Conservation (phyloP, 305 asterid genomes). For the Solanum hybrid region DNA sequence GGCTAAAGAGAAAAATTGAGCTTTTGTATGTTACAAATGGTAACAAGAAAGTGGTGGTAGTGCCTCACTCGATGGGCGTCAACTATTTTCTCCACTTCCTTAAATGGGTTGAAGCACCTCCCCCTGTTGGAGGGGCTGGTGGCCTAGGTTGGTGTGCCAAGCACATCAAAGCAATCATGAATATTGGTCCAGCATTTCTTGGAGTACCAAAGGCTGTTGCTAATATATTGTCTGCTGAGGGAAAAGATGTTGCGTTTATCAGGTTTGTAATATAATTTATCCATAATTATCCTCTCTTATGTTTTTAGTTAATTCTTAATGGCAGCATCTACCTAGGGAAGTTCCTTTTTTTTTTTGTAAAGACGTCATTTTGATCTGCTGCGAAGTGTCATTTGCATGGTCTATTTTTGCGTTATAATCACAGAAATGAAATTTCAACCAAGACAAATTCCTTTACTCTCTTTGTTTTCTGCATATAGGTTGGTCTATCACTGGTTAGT, state of each 20-base stretch:
- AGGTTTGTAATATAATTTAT: conserved; percentile 32
- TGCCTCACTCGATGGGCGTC: conserved; percentile 95
- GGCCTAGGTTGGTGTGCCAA: conserved; percentile 74
- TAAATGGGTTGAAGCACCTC: conserved; percentile 85
- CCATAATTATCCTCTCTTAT: not conserved
- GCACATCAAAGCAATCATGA: conserved; percentile 73
- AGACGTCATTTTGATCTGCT: not conserved
- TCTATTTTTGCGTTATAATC: not conserved
- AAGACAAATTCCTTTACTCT: not conserved
- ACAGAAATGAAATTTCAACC: not conserved
- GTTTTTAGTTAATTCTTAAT: not conserved
- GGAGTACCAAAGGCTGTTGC: conserved; percentile 82
- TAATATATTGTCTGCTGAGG: conserved; percentile 69
- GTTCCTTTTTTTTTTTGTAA: not conserved
- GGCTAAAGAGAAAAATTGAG: conserved; percentile 91
- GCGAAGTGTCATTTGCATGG: not conserved
- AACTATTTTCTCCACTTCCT: conserved; percentile 82
- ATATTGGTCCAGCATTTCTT: conserved; percentile 73
- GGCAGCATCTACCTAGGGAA: not conserved
- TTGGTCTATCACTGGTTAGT: not conserved
- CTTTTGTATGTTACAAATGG: conserved; percentile 69
- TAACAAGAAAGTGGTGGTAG: conserved; percentile 74
- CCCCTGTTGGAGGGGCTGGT: conserved; percentile 88
- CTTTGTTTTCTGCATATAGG: not conserved
- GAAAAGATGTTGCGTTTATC: conserved; percentile 72